Evolutionary conservation across 345 rosid species (phyloP), one percentile per base, ranked within the genome.

Genomic region (Barbarea vulgaris): DNA sequence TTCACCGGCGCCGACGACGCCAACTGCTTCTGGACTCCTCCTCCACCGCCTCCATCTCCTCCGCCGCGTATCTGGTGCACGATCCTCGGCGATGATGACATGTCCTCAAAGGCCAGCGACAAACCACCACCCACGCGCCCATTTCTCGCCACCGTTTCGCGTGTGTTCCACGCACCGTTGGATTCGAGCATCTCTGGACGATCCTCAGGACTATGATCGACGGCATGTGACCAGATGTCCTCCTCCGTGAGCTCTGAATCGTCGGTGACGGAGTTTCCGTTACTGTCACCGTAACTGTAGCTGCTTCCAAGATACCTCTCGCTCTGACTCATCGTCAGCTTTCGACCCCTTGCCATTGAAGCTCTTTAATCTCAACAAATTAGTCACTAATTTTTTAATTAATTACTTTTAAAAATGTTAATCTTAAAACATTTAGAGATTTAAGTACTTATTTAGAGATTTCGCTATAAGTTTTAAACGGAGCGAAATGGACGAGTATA

Each of bases 141-240:
- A 25, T 72, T 79, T 15, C 67, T 79, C 48, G 65, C 82, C 15
- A 47, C 46, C 0, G 56, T 14, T 34, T 80, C 77, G 77, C 81
- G 83, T 75, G 87, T 34, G 6, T 6, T 62, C 91, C 98, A 89
- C 64, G 72, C 86, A 30, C 65, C 57, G 4, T 14, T 18, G 0
- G 27, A 33, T 12, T 37, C 51, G 7, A 53, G 57, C 3, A 41
- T 41, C 28, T 79, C 81, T 15, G 39, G 67, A 41, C 67, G 69
- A 30, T 80, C 83, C 1, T 50, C 83, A n/a, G 62, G 73, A 67
- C 13, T 61, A 51, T 68, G 74, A 54, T 80, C 83, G 14, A 82
- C 89, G 14, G 78, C 90, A 75, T 81, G 80, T n/a, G 91, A 85
- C 98, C 98, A 91, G 4, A 94, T 83, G 28, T 91, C 98, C 4